Evolutionary conservation across 441 rosid species (phyloP).

Genomic region (Syzygium malaccense): DNA sequence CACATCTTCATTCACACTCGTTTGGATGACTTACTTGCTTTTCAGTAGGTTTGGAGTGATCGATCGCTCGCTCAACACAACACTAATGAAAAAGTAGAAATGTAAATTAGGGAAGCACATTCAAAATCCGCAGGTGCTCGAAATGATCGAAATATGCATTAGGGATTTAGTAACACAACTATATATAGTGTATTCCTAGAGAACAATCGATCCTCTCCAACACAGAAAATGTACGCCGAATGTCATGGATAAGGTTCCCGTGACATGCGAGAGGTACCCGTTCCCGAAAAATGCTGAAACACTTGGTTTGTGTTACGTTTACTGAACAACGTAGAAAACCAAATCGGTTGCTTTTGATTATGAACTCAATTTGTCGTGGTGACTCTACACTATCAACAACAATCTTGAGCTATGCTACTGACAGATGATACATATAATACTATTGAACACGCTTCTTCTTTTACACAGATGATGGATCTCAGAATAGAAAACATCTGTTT

Average conservation of each 20-base stretch:
- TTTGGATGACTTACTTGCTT: background rate
- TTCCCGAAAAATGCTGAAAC: background rate
- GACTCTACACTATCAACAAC: background rate
- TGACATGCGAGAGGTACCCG: background rate
- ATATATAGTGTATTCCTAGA: background rate
- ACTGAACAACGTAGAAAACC: background rate
- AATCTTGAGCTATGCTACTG: background rate
- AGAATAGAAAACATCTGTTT: background rate
- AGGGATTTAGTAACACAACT: background rate
- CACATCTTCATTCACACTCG: background rate
- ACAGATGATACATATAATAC: background rate
- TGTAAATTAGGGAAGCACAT: background rate
- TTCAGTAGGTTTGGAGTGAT: background rate
- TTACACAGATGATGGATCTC: background rate
- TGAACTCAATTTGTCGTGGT: background rate
- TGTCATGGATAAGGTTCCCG: background rate
- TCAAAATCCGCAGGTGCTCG: background rate
- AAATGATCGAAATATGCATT: background rate
- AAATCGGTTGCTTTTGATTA: background rate
- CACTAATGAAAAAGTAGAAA: background rate
- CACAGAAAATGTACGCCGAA: background rate
- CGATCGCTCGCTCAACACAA: background rate
- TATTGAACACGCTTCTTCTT: background rate
- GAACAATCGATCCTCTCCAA: background rate
- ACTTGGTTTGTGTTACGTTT: background rate